These are phyloP conservation scores for Globisporangium paddicum DNA, from an alignment of 352 stramenopile species.

Conservation along the genomic window DNA sequence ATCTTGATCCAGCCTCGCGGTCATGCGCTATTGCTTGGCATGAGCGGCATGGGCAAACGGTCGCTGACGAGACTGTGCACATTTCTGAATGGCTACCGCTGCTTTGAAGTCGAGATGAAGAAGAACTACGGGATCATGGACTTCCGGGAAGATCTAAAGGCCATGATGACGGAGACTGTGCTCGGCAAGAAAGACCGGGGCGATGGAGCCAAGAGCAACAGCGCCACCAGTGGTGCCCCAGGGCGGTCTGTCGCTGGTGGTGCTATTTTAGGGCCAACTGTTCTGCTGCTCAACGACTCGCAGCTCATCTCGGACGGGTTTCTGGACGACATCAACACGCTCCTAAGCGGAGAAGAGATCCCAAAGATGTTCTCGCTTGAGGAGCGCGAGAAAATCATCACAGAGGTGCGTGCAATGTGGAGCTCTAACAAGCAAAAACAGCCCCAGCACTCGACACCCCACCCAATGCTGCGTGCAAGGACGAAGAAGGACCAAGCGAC, in stretches of 20 bases:
- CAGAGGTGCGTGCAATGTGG: constrained; percentile 36
- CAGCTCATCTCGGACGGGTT: constrained; percentile 84
- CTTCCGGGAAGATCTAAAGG: constrained; percentile 88
- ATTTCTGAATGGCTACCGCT: constrained; percentile 68
- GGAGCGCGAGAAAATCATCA: constrained; percentile 81
- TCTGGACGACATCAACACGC: constrained; percentile 86
- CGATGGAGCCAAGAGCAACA: background rate
- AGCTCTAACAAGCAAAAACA: constrained; percentile 9
- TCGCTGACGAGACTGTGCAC: constrained; percentile 71
- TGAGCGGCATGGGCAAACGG: constrained; percentile 83
- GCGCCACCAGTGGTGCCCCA: background rate
- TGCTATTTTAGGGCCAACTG: constrained; percentile 23
- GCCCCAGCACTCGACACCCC: background rate
- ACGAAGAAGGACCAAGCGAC: background rate
- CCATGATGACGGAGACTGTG: constrained; percentile 38
- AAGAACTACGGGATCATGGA: constrained; percentile 84
- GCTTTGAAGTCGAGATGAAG: constrained; percentile 80
- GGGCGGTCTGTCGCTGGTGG: background rate
- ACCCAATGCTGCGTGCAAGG: background rate
- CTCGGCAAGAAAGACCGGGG: constrained; percentile 22
- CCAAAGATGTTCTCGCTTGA: constrained; percentile 84
- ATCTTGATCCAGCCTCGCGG: constrained; percentile 84
- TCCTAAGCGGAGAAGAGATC: constrained; percentile 84
- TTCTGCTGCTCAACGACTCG: constrained; percentile 81
- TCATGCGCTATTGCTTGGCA: constrained; percentile 85